Base-by-base conservation (phyloP, 129 eudicot species). In the Centella asiatica region DNA sequence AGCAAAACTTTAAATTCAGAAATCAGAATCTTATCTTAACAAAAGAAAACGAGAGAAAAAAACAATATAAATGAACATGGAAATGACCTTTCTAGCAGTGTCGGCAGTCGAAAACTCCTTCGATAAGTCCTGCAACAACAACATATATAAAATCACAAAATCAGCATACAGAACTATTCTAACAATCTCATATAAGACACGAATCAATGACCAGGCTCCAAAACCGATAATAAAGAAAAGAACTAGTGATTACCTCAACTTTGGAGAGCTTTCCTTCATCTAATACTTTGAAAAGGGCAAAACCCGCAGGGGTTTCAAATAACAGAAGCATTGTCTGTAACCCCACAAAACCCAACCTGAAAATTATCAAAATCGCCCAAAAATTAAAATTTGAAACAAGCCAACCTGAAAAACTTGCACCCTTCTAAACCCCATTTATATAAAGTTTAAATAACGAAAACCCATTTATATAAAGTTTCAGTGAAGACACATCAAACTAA, bases 261-360 rank as follows among this genome's bases (percentile, higher is more conserved):
- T 81, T 82, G 32, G 94, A 78, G 61, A 90, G 94, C 64, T 90
- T 90, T 23, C 84, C 86, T 78, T 90, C 97, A 77, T 90, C 89
- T 49, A 86, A 28, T 0, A 90, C 94, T 73, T 90, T 90, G 67
- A 90, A 86, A 19, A 90, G 81, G 75, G 97, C 89, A 67, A 81
- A 90, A n/a, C 97, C 97, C 26, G 97, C 95, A 13, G 97, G 87
- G 22, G 95, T 90, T 71, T 90, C 97, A 28, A 83, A 86, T 31
- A 90, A 61, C 0, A 83, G 76, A 48, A 76, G 48, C 97, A 90
- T 90, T 47, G 0, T 72, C 22, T 37, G 20, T 18, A 36, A 51
- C 40, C 24, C 56, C 28, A 63, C 13, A 32, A 64, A n/a, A 22
- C 3, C 29, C 47, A 2, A 42, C 47, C 42, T 20, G 36, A 58